Evolutionary conservation across 345 rosid species (phyloP), one percentile per base, ranked within the genome.

Genomic region (Pelargonium nanum): DNA sequence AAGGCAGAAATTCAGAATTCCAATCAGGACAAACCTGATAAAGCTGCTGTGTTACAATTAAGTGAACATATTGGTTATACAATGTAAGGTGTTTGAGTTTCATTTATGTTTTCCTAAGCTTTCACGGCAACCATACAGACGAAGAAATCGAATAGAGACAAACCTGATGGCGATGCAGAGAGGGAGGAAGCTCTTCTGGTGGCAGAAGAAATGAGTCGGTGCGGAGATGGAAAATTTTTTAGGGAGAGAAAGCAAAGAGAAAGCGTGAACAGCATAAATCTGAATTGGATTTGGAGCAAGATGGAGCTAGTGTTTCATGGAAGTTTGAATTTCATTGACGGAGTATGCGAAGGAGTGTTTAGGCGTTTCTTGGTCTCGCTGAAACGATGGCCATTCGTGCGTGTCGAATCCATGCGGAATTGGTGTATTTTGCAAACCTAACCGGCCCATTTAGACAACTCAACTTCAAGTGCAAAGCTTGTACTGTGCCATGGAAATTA

Each of bases 231-330:
- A 20, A 21, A 52, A 19, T 1, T 52, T n/a, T 52, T 59, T 24
- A 63, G 56, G 19, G 67, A 57, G 67, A 4, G 60, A 53, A 58
- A 57, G 8, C 53, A 28, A 59, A 57, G 64, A 69, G 19, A 24
- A 59, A 66, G n/a, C 60, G 68, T 28, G 32, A 28, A 28, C 4
- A 28, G 48, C 48, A 40, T 40, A n/a, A n/a, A n/a, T n/a, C n/a
- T n/a, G n/a, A n/a, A n/a, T n/a, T n/a, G n/a, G n/a, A n/a, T n/a
- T n/a, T n/a, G n/a, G n/a, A n/a, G n/a, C n/a, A n/a, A n/a, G n/a
- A n/a, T n/a, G n/a, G n/a, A n/a, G n/a, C n/a, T n/a, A n/a, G n/a
- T n/a, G n/a, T n/a, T n/a, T n/a, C n/a, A n/a, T n/a, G n/a, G n/a
- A n/a, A n/a, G n/a, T n/a, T n/a, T n/a, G n/a, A n/a, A n/a, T n/a